phyloP scores from a whole-genome alignment of 2,329 filamentous ascomycete species.

The Phialophora verrucosa region DNA sequence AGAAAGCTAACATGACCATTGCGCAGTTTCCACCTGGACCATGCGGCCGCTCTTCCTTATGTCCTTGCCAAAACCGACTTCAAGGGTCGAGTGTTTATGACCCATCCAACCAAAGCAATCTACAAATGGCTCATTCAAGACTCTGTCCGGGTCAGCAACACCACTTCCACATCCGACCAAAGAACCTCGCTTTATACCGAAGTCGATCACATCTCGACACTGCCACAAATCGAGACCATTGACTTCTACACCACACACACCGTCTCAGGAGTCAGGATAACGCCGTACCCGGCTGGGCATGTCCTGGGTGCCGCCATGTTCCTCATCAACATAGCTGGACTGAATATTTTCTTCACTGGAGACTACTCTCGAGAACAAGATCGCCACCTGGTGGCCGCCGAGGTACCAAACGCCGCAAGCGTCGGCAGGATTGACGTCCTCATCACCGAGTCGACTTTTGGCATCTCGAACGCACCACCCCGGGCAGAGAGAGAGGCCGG shows the following conservation, averaged over 20 bases:
- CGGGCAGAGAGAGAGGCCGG: conserved; percentile 88
- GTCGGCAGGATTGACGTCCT: conserved; percentile 88
- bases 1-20: conserved; percentile 42
- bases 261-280: conserved; percentile 94
- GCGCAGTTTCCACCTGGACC: conserved; percentile 91
- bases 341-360: conserved; percentile 96
- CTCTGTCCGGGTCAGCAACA: conserved; percentile 86
- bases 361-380: conserved; percentile 97
- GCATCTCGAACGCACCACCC: conserved; percentile 91
- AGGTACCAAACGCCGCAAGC: conserved; percentile 73
- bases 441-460: conserved; percentile 97
- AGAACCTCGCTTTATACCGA: conserved; percentile 83
- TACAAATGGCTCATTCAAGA: conserved; percentile 99
- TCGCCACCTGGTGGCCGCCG: conserved; percentile 90
- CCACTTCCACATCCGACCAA: conserved; percentile 65
- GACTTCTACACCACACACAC: conserved; percentile 98
- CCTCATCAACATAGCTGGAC: conserved; percentile 91
- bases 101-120: conserved; percentile 97
- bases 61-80: conserved; percentile 98
- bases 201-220: conserved; percentile 90
- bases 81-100: conserved; percentile 96
- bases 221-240: conserved; percentile 93
- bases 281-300: conserved; percentile 94
- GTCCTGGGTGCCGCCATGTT: conserved; percentile 99
- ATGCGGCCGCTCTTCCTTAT: conserved; percentile 97